Evolutionary conservation across 306 rosid genomes (phyloP).

Genomic region (Sechiopsis laciniata): DNA sequence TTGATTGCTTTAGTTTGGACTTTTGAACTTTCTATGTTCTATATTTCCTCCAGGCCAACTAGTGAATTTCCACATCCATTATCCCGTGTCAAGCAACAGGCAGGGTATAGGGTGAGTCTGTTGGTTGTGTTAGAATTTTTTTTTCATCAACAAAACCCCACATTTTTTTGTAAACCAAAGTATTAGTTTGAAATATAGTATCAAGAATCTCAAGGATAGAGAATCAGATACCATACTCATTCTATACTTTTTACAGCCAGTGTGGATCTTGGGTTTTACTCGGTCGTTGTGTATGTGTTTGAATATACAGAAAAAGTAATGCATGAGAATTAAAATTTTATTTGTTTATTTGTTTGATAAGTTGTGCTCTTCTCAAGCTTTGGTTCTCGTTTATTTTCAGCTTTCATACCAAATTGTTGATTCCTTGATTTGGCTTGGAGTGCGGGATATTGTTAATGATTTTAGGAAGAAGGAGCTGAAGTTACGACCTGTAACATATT

Average conservation of each 20-base stretch:
- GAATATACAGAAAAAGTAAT: neutral
- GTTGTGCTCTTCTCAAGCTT: constrained; percentile 23
- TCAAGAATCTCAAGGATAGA: constrained; percentile 10
- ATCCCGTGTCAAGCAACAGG: constrained; percentile 88
- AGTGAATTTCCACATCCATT: constrained; percentile 93
- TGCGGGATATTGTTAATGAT: constrained; percentile 91
- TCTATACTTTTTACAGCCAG: neutral
- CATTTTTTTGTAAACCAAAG: neutral
- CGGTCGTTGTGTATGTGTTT: neutral
- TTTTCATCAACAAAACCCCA: neutral
- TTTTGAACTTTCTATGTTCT: constrained; percentile 27
- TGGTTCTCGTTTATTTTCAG: constrained; percentile 37
- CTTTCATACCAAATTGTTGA: constrained; percentile 96
- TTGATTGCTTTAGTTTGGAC: constrained; percentile 14
- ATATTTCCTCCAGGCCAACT: constrained; percentile 67
- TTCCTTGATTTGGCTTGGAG: constrained; percentile 95
- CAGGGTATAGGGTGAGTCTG: constrained; percentile 79
- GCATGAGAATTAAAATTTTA: neutral
- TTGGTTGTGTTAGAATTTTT: constrained; percentile 12
- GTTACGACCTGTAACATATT: constrained; percentile 89
- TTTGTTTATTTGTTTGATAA: neutral
- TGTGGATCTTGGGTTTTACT: neutral
- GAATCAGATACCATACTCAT: neutral
- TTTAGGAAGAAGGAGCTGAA: constrained; percentile 80
- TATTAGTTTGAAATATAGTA: constrained; percentile 3